Conservation (phyloP, 2,329 filamentous ascomycete genomes). For the Chalaropsis thielavioides region DNA sequence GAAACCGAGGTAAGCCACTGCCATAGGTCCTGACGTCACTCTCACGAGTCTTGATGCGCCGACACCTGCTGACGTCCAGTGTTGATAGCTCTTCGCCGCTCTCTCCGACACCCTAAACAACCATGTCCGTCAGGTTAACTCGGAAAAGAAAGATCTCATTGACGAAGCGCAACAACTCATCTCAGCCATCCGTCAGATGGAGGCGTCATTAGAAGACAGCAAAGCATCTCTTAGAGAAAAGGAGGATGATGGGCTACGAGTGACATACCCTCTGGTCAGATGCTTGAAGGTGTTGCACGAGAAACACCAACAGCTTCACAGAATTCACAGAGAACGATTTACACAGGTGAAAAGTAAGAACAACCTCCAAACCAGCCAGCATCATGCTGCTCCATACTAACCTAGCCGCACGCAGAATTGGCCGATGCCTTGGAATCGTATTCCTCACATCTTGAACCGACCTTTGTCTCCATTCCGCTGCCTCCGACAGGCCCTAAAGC, state of each 20-base stretch:
- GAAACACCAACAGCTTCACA: conserved; percentile 66
- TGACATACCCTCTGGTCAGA: conserved; percentile 69
- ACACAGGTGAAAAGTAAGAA: conserved; percentile 84
- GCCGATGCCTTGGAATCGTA: conserved; percentile 90
- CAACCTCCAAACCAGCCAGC: background rate
- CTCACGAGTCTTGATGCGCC: background rate
- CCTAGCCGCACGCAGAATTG: conserved; percentile 54
- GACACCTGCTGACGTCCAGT: background rate
- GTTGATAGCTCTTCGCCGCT: conserved; percentile 67
- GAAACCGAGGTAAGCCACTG: conserved; percentile 62
- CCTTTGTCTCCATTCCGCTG: conserved; percentile 71
- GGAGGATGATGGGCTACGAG: conserved; percentile 52
- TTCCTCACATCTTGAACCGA: conserved; percentile 82
- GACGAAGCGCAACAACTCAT: conserved; percentile 80
- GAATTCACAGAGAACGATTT: conserved; percentile 77
- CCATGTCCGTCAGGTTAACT: conserved; percentile 70
- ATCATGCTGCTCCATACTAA: background rate
- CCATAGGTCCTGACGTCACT: background rate
- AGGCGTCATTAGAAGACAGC: conserved; percentile 68
- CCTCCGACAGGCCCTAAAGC: conserved; percentile 69
- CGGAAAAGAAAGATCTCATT: conserved; percentile 80
- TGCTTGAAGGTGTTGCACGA: conserved; percentile 74
- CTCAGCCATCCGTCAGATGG: conserved; percentile 82
- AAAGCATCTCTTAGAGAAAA: conserved; percentile 50
- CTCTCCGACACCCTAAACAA: conserved; percentile 84